A percentile compares a stretch with the other conserved stretches of the same genome.
Evolutionary conservation across 192 early-diverging fungal species (phyloP).

Genomic region (Lunasporangiospora selenospora): DNA sequence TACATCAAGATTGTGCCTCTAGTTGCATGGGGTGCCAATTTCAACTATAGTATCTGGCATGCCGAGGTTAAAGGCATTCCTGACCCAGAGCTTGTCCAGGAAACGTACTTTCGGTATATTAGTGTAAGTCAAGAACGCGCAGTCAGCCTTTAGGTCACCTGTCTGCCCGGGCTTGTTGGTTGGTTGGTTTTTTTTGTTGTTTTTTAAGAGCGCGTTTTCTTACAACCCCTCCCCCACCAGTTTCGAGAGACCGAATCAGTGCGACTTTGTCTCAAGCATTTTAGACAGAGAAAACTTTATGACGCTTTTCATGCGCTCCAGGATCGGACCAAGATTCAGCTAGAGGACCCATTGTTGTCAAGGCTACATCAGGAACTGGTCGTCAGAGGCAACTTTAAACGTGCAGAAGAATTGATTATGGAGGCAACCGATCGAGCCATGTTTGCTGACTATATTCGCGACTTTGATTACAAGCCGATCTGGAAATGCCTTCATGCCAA

Average conservation of each 20-base stretch:
- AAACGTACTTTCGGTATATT: constrained; percentile 65
- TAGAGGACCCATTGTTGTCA: constrained; percentile 87
- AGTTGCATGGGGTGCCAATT: constrained; percentile 89
- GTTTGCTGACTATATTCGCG: constrained; percentile 75
- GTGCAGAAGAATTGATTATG: constrained; percentile 73
- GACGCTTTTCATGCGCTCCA: constrained; percentile 77
- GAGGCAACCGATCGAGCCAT: constrained; percentile 67
- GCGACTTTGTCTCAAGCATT: constrained; percentile 88
- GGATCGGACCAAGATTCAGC: constrained; percentile 59
- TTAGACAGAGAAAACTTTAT: constrained; percentile 80
- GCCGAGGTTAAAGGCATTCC: constrained; percentile 84
- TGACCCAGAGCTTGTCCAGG: constrained; percentile 73
- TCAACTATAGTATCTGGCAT: constrained; percentile 97
- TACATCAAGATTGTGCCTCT: constrained; percentile 95
- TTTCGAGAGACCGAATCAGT: constrained; percentile 83
- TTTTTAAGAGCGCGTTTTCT: not conserved
- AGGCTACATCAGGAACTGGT: constrained; percentile 74
- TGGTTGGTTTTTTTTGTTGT: not conserved
- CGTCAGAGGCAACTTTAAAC: constrained; percentile 73
- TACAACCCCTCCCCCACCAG: constrained; percentile 35
- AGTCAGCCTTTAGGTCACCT: not conserved
- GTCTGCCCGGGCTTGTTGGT: not conserved
- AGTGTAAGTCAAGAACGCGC: constrained; percentile 57
- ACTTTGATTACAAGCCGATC: constrained; percentile 73
- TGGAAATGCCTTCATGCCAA: constrained; percentile 33